Evolutionary conservation across 139 green algal species (phyloP).

Genomic region (Chlorella sp.): DNA sequence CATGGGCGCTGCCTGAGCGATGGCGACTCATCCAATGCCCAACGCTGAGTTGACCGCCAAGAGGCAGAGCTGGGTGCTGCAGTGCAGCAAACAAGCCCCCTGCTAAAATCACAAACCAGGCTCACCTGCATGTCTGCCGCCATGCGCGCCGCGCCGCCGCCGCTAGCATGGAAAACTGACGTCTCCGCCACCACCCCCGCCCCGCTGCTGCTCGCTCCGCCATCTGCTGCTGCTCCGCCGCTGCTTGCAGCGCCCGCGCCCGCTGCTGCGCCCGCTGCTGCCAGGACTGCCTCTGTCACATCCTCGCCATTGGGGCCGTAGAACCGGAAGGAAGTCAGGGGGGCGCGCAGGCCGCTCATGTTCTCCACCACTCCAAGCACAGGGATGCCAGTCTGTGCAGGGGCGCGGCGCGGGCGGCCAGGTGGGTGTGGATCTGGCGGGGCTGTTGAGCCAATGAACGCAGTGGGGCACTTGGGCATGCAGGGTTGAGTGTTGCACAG

Average conservation of each 20-base stretch:
- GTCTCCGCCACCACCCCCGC: slow-evolving; percentile 61
- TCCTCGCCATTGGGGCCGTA: slow-evolving; percentile 44
- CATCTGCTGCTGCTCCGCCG: slow-evolving; percentile 38
- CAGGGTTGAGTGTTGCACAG: no score
- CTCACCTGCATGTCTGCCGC: slow-evolving; percentile 61
- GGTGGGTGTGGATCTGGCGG: no score
- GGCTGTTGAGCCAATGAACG: no score
- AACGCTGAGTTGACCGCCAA: no score
- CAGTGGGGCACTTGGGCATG: no score
- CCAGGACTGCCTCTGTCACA: slow-evolving; percentile 55
- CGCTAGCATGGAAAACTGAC: slow-evolving; percentile 30
- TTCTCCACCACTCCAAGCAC: slow-evolving; percentile 99
- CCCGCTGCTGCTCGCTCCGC: slow-evolving; percentile 44
- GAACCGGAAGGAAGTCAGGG: slow-evolving; percentile 67
- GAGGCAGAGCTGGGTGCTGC: no score
- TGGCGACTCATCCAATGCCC: no score
- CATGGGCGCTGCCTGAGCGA: no score
- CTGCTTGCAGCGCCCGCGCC: slow-evolving; percentile 49
- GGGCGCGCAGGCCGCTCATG: slow-evolving; percentile 86
- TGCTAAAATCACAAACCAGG: no score
- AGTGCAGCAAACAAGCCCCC: no score
- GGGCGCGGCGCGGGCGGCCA: no score
- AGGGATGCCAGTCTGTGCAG: slow-evolving; percentile 61
- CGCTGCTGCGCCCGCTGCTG: slow-evolving; percentile 50
- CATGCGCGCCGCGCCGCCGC: slow-evolving; percentile 82